These are phyloP conservation scores for Ceratocystis colombiana DNA, from an alignment of 2,329 filamentous ascomycete genomes.

Conservation along the genomic window DNA sequence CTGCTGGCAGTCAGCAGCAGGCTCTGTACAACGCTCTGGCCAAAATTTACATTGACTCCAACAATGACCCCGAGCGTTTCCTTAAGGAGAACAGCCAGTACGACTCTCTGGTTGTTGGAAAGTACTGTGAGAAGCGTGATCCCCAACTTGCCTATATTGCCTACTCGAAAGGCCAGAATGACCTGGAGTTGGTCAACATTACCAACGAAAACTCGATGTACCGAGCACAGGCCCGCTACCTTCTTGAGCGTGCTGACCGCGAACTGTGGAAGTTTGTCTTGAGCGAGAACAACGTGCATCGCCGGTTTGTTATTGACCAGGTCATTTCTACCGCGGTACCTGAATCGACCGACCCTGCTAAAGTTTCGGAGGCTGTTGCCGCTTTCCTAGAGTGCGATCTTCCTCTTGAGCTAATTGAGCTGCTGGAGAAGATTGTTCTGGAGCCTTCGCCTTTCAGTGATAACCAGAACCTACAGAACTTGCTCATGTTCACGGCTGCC, in stretches of 20 bases:
- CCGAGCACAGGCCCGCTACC: conserved; percentile 89
- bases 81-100: conserved; percentile 96
- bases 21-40: conserved; percentile 94
- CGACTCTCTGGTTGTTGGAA: conserved; percentile 81
- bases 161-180: conserved; percentile 94
- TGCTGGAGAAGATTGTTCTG: conserved; percentile 98
- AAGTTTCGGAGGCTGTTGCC: conserved; percentile 88
- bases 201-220: conserved; percentile 99
- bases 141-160: conserved; percentile 91
- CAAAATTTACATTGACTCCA: conserved; percentile 98
- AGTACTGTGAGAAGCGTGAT: conserved; percentile 98
- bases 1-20: conserved; percentile 86
- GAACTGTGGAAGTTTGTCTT: conserved; percentile 95
- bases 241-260: conserved; percentile 76
- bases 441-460: conserved; percentile 98
- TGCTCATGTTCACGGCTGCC: conserved; percentile 90
- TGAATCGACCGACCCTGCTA: conserved; percentile 82
- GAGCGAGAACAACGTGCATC: conserved; percentile 90
- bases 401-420: conserved; percentile 87
- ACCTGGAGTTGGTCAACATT: conserved; percentile 91
- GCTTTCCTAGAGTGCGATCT: conserved; percentile 86
- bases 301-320: conserved; percentile 87
- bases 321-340: conserved; percentile 92
- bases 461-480: conserved; percentile 90
- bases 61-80: conserved; percentile 97